Conservation (phyloP, 352 stramenopile genomes). For the Peronospora destructor region DNA sequence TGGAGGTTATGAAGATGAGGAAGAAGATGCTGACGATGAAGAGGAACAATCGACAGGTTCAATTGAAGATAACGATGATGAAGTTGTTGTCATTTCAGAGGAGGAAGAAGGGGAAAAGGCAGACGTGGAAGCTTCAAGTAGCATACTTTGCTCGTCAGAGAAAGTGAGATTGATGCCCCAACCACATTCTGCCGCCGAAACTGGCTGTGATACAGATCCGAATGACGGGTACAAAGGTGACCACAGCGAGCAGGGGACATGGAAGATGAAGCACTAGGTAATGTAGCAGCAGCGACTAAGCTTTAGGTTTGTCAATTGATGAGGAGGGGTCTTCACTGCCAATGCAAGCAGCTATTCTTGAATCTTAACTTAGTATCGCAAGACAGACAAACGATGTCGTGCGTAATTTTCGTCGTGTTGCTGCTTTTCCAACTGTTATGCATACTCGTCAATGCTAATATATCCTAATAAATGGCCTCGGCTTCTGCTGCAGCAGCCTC, state of each 20-base stretch:
- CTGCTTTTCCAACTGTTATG: conserved; percentile 16
- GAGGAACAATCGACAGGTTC: conserved; percentile 15
- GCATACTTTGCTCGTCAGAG: too few species aligned
- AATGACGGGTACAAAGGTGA: conserved; percentile 17
- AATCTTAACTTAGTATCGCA: conserved; percentile 20
- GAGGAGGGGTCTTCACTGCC: conserved; percentile 5
- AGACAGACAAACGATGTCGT: conserved; percentile 13
- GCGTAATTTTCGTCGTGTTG: conserved; percentile 17
- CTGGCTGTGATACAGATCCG: conserved; percentile 14
- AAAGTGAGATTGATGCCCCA: too few species aligned
- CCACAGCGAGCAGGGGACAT: conserved; percentile 20
- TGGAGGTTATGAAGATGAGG: conserved; percentile 15
- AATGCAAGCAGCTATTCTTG: conserved; percentile 3
- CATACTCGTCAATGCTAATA: conserved; percentile 8
- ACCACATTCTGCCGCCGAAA: conserved; percentile 21
- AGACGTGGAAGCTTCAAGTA: conserved; percentile 8
- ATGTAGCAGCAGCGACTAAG: conserved; percentile 15
- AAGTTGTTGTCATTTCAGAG: conserved; percentile 48
- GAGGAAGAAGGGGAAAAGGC: conserved; percentile 31
- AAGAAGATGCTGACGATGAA: conserved; percentile 28
- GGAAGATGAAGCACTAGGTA: conserved; percentile 26
- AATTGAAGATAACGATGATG: conserved; percentile 28
- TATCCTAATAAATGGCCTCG: conserved; percentile 13
- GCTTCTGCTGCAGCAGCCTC: conserved; percentile 16
- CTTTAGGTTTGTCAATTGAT: conserved; percentile 2